These are phyloP conservation scores for Pseudogymnoascus sp. DNA, from an alignment of 2,329 filamentous ascomycete genomes.

Conservation along the genomic window DNA sequence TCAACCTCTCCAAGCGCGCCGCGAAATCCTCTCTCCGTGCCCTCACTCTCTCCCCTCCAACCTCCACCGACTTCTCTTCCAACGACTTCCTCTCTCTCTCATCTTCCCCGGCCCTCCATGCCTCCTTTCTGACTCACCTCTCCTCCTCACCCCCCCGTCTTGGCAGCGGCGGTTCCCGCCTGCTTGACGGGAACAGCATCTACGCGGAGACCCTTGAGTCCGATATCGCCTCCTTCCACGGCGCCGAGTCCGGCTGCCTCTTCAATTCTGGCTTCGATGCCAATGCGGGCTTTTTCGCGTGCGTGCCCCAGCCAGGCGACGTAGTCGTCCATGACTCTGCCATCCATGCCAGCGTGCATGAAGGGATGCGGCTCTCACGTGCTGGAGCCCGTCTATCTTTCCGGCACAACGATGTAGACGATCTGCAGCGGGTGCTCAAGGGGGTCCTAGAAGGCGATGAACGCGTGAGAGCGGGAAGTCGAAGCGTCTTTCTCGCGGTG, in stretches of 20 bases:
- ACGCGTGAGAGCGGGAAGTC: constrained; percentile 20
- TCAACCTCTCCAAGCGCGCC: constrained; percentile 4
- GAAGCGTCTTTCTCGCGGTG: constrained; percentile 58
- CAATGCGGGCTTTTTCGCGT: constrained; percentile 55
- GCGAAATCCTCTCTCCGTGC: constrained; percentile 30
- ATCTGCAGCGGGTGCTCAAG: constrained; percentile 25
- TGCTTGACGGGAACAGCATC: constrained; percentile 43
- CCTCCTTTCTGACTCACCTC: constrained; percentile 49
- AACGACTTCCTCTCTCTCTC: constrained; percentile 75
- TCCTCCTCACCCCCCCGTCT: constrained; percentile 24
- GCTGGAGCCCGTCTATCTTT: constrained; percentile 44
- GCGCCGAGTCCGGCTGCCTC: constrained; percentile 37
- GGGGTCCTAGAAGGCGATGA: constrained; percentile 2
- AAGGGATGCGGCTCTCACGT: constrained; percentile 62
- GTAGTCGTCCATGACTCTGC: constrained; percentile 64
- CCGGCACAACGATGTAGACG: constrained; percentile 44
- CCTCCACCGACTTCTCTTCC: constrained; percentile 68
- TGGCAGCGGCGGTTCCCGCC: constrained; percentile 45
- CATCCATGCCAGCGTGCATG: constrained; percentile 70
- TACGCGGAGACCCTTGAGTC: constrained; percentile 39
- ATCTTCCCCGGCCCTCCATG: constrained; percentile 39
- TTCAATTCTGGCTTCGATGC: constrained; percentile 58
- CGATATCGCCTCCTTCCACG: constrained; percentile 40
- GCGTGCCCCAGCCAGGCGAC: constrained; percentile 52
- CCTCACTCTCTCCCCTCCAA: constrained; percentile 52